Conservation (phyloP, 75 land plant species). For the Pinus albicaulis region DNA sequence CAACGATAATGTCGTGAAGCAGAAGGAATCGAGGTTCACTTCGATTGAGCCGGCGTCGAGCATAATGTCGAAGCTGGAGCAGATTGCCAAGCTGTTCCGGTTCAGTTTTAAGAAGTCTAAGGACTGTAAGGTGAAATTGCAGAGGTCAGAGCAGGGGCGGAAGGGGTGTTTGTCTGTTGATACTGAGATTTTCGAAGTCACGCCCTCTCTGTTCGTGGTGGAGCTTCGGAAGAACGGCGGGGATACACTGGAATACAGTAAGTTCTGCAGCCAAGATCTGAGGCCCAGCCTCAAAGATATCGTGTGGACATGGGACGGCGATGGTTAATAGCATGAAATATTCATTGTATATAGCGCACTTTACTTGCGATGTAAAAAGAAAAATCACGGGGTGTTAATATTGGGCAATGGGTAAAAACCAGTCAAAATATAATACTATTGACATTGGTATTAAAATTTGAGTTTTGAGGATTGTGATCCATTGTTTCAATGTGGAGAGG, state of each 20-base stretch:
- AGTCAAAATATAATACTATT: too few relatives aligned
- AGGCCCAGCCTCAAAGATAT: constrained; percentile 26
- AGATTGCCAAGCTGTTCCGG: constrained; percentile 34
- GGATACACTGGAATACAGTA: constrained; percentile 25
- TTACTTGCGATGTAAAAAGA: too few relatives aligned
- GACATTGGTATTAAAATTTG: too few relatives aligned
- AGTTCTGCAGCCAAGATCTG: constrained; percentile 27
- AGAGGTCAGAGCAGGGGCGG: constrained; percentile 25
- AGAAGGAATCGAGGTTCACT: constrained; percentile 31
- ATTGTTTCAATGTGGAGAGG: too few relatives aligned
- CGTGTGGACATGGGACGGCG: background rate
- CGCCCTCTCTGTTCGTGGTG: constrained; percentile 37
- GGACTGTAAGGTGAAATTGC: constrained; percentile 38
- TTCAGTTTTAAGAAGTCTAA: constrained; percentile 34
- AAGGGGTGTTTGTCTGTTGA: constrained; percentile 32
- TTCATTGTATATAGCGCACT: too few relatives aligned
- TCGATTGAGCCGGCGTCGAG: constrained; percentile 27
- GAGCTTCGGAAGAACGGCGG: constrained; percentile 44
- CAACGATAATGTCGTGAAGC: constrained; percentile 22
- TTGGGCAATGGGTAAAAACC: too few relatives aligned
- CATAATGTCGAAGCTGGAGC: constrained; percentile 43
- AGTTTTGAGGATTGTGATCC: too few relatives aligned
- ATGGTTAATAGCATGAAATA: too few relatives aligned
- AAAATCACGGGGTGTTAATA: too few relatives aligned
- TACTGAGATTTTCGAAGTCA: constrained; percentile 45